phyloP scores from a whole-genome alignment of 148 eudicot species.

The Cornus kousa region DNA sequence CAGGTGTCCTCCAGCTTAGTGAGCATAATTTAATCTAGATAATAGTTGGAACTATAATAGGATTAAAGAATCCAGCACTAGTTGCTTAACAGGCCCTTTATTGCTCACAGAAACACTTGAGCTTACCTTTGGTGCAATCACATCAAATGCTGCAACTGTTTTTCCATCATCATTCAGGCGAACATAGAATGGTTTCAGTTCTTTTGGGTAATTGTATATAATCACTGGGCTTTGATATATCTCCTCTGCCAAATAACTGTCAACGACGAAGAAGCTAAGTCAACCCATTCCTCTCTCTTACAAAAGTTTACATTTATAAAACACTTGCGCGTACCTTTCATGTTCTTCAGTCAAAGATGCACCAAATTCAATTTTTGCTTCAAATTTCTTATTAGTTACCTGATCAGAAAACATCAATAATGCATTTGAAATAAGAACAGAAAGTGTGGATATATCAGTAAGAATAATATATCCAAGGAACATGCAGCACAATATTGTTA shows the following conservation, averaged over 20 bases:
- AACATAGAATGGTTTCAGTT: conserved; percentile 72
- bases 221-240: conserved; percentile 64
- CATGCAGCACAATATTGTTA: conserved; percentile 9
- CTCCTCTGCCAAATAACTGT: conserved; percentile 80
- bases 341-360: conserved; percentile 73
- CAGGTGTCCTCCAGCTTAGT: not conserved
- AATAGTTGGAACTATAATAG: not conserved
- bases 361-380: conserved; percentile 49
- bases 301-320: not conserved
- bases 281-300: not conserved
- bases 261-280: not conserved
- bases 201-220: conserved; percentile 72
- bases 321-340: conserved; percentile 51
- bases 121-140: conserved; percentile 60
- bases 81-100: not conserved
- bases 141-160: conserved; percentile 69
- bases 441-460: not conserved
- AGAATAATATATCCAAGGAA: not conserved
- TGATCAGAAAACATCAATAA: conserved; percentile 18
- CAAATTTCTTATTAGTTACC: conserved; percentile 52
- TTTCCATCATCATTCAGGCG: conserved; percentile 50
- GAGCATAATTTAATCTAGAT: not conserved
- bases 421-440: not conserved
- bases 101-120: not conserved
- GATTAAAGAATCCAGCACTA: not conserved